Evolutionary conservation across 495 filamentous ascomycete genomes (phyloP).

Genomic region (Margaritispora aquatica): DNA sequence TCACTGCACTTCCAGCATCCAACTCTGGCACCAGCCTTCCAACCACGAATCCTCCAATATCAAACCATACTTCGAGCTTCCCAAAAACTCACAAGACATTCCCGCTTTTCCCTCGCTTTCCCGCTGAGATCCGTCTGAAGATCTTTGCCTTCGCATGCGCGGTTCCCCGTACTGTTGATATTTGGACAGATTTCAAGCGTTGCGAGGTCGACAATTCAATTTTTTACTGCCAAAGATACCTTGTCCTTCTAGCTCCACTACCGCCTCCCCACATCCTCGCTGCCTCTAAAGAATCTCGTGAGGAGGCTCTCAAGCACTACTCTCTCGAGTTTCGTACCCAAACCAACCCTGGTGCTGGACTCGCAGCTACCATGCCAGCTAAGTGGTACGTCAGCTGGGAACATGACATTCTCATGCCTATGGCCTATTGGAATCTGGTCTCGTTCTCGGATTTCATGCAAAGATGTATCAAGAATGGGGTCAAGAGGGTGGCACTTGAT

Average conservation of each 20-base stretch:
- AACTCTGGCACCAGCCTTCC: no score
- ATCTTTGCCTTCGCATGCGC: slow-evolving; percentile 4
- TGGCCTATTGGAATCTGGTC: slow-evolving; percentile 8
- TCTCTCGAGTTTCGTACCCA: neutral
- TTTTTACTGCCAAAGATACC: slow-evolving; percentile 5
- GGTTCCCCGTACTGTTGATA: slow-evolving; percentile 8
- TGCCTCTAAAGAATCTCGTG: neutral
- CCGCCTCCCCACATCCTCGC: neutral
- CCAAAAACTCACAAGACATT: no score
- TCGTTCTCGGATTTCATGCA: slow-evolving; percentile 7
- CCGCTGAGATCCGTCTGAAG: slow-evolving; percentile 1
- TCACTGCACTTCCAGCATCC: neutral
- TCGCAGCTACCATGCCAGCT: neutral
- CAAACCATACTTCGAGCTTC: no score
- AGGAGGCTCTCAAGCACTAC: slow-evolving; percentile 8
- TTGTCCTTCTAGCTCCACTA: neutral
- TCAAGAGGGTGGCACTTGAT: slow-evolving; percentile 3
- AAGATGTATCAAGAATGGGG: neutral
- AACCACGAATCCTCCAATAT: no score
- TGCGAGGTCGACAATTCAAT: neutral
- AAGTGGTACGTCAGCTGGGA: slow-evolving; percentile 11
- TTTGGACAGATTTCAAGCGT: slow-evolving; percentile 5
- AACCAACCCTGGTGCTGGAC: neutral
- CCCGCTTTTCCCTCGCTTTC: neutral
- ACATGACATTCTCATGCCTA: slow-evolving; percentile 1